phyloP scores from a whole-genome alignment of 2,329 filamentous ascomycete species.

The Colletotrichum plurivorum region DNA sequence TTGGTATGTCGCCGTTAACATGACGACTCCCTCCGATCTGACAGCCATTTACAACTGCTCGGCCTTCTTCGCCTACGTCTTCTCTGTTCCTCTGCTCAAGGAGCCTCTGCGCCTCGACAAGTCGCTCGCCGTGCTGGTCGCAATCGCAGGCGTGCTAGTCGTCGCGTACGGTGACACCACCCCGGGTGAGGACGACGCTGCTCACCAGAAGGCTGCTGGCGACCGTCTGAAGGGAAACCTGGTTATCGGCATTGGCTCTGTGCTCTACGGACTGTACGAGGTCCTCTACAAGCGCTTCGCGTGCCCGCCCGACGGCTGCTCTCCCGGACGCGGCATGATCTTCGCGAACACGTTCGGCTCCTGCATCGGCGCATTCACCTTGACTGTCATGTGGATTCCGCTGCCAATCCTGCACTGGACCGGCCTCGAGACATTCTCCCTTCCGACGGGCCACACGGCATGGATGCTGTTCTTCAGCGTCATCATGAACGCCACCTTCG shows the following conservation, averaged over 20 bases:
- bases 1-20: conserved; percentile 95
- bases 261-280: conserved; percentile 97
- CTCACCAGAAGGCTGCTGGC: conserved; percentile 62
- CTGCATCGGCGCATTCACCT: conserved; percentile 88
- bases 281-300: conserved; percentile 95
- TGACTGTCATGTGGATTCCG: conserved; percentile 92
- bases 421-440: conserved; percentile 85
- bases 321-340: conserved; percentile 89
- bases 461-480: conserved; percentile 86
- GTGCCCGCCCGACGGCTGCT: conserved; percentile 91
- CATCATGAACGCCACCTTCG: conserved; percentile 90
- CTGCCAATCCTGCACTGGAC: conserved; percentile 85
- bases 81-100: conserved; percentile 89
- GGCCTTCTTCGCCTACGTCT: conserved; percentile 98
- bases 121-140: conserved; percentile 86
- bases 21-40: conserved; percentile 93
- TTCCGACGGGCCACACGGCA: conserved; percentile 84
- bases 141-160: conserved; percentile 91
- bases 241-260: conserved; percentile 89
- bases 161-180: conserved; percentile 90
- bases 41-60: conserved; percentile 99
- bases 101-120: conserved; percentile 90
- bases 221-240: conserved; percentile 88
- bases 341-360: conserved; percentile 95
- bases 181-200: conserved; percentile 60